Conservation (phyloP, 208 protist genomes). For the Zelonia costaricensis region DNA sequence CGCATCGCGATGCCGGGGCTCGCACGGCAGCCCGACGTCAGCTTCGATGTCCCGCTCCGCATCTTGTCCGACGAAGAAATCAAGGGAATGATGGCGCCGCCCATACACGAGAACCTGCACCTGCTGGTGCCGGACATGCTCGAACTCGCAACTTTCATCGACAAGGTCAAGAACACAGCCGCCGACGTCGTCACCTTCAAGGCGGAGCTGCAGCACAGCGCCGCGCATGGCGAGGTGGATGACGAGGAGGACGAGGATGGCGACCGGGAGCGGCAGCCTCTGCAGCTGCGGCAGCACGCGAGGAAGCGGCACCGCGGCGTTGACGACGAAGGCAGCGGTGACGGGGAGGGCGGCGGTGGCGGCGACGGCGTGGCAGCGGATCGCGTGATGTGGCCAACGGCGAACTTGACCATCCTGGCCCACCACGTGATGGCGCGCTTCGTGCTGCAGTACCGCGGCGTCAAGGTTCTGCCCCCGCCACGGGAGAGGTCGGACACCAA, state of each 20-base stretch:
- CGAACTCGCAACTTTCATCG: conserved; percentile 77
- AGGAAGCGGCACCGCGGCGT: neutral
- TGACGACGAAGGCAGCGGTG: conserved; percentile 1
- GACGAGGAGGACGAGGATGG: conserved; percentile 5
- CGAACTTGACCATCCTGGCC: conserved; percentile 43
- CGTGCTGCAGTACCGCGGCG: conserved; percentile 57
- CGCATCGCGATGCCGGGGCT: conserved; percentile 42
- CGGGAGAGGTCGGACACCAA: no score
- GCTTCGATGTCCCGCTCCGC: conserved; percentile 79
- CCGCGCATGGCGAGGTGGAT: neutral
- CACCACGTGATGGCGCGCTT: conserved; percentile 57
- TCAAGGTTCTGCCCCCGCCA: conserved; percentile 31
- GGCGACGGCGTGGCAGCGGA: neutral
- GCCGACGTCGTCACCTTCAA: conserved; percentile 68
- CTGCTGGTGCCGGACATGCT: conserved; percentile 58
- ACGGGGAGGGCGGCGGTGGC: neutral
- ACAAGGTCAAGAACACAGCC: conserved; percentile 65
- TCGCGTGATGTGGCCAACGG: conserved; percentile 2
- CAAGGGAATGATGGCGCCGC: conserved; percentile 43
- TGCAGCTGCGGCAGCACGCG: neutral
- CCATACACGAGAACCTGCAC: conserved; percentile 48
- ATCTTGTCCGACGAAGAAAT: conserved; percentile 66
- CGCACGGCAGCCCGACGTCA: conserved; percentile 47
- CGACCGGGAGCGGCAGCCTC: neutral
- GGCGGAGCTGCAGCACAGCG: conserved; percentile 1